phyloP scores from a whole-genome alignment of 345 rosid genomes.

The Jatropha curcas region DNA sequence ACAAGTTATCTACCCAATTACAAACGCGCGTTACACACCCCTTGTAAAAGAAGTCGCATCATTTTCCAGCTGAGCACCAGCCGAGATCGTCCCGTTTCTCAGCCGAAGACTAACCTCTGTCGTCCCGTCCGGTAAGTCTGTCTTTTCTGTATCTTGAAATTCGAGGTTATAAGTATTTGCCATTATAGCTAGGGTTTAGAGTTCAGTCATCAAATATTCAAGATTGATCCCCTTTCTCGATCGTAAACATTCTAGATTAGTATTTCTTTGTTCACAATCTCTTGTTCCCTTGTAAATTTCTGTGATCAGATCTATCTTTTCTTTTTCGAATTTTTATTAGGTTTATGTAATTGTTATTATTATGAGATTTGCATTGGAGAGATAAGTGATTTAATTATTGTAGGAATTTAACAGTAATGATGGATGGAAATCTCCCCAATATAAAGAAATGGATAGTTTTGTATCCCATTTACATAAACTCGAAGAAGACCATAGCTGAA shows the following conservation, averaged over 20 bases:
- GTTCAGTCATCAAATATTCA: no score
- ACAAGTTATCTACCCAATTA: not conserved
- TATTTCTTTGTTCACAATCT: no score
- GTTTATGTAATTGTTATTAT: not conserved
- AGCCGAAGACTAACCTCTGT: not conserved
- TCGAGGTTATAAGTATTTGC: not conserved
- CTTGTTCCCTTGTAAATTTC: not conserved
- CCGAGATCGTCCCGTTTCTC: not conserved
- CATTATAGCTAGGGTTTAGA: not conserved
- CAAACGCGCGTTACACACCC: no score
- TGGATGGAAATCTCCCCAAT: constrained; percentile 15
- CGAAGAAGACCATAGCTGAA: constrained; percentile 87
- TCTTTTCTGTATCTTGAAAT: not conserved
- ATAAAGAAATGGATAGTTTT: constrained; percentile 70
- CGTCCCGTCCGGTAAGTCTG: not conserved
- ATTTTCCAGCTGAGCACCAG: not conserved
- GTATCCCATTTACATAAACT: constrained; percentile 84
- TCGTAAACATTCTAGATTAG: no score
- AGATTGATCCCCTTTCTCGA: no score
- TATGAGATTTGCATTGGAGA: not conserved
- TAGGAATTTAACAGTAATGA: not conserved
- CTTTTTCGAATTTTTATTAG: no score
- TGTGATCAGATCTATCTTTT: not conserved
- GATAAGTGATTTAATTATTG: not conserved
- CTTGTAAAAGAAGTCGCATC: no score